Evolutionary conservation across 768 basidiomycete species (phyloP), one percentile per base, ranked within the genome.

Genomic region (Daedaleopsis sinensis): DNA sequence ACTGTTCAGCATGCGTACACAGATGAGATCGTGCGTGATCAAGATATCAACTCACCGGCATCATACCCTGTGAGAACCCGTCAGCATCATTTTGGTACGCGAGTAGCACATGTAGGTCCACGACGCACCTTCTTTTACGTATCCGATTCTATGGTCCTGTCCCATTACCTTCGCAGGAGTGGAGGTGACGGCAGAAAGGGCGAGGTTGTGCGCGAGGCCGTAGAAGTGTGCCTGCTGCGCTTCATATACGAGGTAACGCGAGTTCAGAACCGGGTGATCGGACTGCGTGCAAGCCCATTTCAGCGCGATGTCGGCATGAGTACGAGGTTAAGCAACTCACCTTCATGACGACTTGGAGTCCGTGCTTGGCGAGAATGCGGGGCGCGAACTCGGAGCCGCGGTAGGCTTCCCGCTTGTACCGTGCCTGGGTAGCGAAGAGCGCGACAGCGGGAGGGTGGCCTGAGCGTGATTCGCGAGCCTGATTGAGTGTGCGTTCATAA

Each of bases 371-470:
- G 10, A 90, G 73, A 58, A 89, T 82, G 51, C 81, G 80, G 1
- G 85, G 78, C 2, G 88, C 87, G 61, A 84, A 89, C 65, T 89
- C 86, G 2, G 84, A 83, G 3, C 84, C 86, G 15, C 86, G 76
- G 67, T 84, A 89, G 0, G 89, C 80, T 66, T 86, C 86, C 15
- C 82, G 79, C 74, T 88, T 89, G 63, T 75, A 86, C 78, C 88
- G 78, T 66, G 88, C 84, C 69, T 88, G 89, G 39, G 88, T 93
- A 3, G 91, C 89, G 61, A 94, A 94, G 44, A 96, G 73, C 2
- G 94, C 93, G 44, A 88, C 78, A 2, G 90, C 86, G 0, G 94
- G 93, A 12, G 86, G 79, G 7, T 76, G 77, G 24, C 83, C 80
- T 81, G 38, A 27, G 24, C 2, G 7, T 32, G 7, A 32, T 32